These are phyloP conservation scores for Gossypium raimondii DNA, from an alignment of 345 rosid species.

Conservation along the genomic window DNA sequence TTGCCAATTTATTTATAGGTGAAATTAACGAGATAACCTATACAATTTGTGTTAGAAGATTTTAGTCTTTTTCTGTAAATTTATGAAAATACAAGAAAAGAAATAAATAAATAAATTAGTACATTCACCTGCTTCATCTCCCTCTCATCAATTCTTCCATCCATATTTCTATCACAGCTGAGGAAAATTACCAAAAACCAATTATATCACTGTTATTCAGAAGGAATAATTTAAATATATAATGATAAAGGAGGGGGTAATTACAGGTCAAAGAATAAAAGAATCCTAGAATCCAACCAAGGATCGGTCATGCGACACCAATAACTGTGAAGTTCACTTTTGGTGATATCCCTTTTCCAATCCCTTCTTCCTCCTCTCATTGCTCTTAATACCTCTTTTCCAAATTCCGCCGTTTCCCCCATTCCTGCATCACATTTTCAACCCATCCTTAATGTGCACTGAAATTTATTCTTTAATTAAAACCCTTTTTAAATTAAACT, in stretches of 20 bases:
- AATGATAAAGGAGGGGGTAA: not conserved
- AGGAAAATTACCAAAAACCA: not conserved
- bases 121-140: slow-evolving; percentile 39
- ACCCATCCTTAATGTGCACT: too few relatives aligned
- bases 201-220: too few relatives aligned
- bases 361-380: slow-evolving; percentile 37
- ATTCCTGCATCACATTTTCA: slow-evolving; percentile 26
- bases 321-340: slow-evolving; percentile 27
- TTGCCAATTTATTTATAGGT: slow-evolving; percentile 37
- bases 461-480: too few relatives aligned
- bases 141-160: slow-evolving; percentile 33
- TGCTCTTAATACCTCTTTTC: slow-evolving; percentile 38
- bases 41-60: not conserved
- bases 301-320: slow-evolving; percentile 40
- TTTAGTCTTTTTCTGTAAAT: not conserved
- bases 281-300: slow-evolving; percentile 31
- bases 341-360: slow-evolving; percentile 28
- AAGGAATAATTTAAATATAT: too few relatives aligned
- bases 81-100: not conserved
- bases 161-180: slow-evolving; percentile 47
- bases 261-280: slow-evolving; percentile 51
- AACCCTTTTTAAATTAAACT: too few relatives aligned
- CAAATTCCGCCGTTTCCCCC: slow-evolving; percentile 37
- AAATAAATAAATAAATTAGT: not conserved
- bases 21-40: slow-evolving; percentile 39